Evolutionary conservation across 2,329 filamentous ascomycete species (phyloP).

Genomic region (Pseudogymnoascus sp.): DNA sequence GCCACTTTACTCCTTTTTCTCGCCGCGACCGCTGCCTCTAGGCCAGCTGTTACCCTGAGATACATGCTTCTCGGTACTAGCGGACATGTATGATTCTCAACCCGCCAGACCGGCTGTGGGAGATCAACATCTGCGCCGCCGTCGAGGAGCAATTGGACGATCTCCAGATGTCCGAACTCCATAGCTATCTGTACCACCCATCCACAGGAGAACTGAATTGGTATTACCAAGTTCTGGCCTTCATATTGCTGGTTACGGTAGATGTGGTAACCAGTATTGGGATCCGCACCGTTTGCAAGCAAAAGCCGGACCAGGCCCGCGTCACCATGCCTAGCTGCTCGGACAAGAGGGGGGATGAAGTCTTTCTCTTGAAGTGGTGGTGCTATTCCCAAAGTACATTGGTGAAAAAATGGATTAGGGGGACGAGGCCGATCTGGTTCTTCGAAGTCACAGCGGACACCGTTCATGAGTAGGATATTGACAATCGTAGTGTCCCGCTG

Average conservation of each 20-base stretch:
- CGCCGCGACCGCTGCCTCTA: neutral
- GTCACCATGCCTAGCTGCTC: constrained; percentile 15
- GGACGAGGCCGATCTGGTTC: constrained; percentile 16
- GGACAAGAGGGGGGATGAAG: constrained; percentile 14
- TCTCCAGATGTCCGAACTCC: neutral
- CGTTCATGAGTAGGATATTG: constrained; percentile 16
- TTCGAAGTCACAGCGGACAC: constrained; percentile 19
- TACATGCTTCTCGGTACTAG: neutral
- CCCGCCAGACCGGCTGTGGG: neutral
- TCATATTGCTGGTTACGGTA: neutral
- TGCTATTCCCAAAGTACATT: neutral
- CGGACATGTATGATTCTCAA: neutral
- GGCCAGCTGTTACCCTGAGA: neutral
- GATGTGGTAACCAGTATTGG: constrained; percentile 17
- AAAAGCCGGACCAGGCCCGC: constrained; percentile 14
- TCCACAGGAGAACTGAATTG: neutral
- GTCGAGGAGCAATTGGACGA: neutral
- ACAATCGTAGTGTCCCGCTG: constrained; percentile 16
- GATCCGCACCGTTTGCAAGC: constrained; percentile 17
- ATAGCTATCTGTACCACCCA: neutral
- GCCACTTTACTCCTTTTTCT: neutral
- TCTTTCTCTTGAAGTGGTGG: constrained; percentile 3
- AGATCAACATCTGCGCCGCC: neutral
- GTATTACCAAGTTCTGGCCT: neutral
- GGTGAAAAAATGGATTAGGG: neutral